A percentile compares a stretch with the other conserved stretches of the same genome.
These are phyloP conservation scores for Hura crepitans DNA, from an alignment of 441 rosid species.

Conservation along the genomic window DNA sequence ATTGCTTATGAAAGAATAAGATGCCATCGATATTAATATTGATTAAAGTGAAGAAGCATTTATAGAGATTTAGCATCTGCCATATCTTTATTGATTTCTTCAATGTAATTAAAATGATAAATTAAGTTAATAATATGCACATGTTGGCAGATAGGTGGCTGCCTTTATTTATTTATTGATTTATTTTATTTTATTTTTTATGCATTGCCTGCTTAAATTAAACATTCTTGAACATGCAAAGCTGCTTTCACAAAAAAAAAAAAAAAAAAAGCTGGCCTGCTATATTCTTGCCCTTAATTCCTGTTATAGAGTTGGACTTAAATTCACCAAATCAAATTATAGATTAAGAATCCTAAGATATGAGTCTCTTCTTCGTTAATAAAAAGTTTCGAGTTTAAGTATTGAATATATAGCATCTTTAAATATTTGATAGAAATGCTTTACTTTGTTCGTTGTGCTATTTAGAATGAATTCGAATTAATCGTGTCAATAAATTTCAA, in stretches of 20 bases:
- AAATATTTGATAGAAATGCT: too few relatives aligned
- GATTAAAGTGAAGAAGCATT: slow-evolving; percentile 1
- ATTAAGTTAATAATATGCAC: neutral
- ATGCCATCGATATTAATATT: neutral
- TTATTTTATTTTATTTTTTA: neutral
- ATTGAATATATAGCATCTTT: too few relatives aligned
- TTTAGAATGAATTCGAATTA: too few relatives aligned
- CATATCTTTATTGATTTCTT: slow-evolving; percentile 2
- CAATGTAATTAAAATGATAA: neutral
- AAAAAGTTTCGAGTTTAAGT: too few relatives aligned
- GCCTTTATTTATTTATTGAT: neutral
- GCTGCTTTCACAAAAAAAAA: too few relatives aligned
- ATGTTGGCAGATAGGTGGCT: slow-evolving; percentile 9
- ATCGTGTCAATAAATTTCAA: too few relatives aligned
- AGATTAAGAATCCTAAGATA: neutral
- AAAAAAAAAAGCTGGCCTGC: too few relatives aligned
- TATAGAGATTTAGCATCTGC: neutral
- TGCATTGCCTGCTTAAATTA: neutral
- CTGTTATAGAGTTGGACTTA: neutral
- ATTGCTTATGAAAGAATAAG: too few relatives aligned
- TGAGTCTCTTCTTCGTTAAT: too few relatives aligned
- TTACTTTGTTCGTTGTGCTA: too few relatives aligned
- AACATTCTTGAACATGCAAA: slow-evolving; percentile 15
- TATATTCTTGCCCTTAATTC: neutral
- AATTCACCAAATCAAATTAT: neutral